Conservation (phyloP, 2,329 filamentous ascomycete species). For the Pseudogymnoascus sp. region DNA sequence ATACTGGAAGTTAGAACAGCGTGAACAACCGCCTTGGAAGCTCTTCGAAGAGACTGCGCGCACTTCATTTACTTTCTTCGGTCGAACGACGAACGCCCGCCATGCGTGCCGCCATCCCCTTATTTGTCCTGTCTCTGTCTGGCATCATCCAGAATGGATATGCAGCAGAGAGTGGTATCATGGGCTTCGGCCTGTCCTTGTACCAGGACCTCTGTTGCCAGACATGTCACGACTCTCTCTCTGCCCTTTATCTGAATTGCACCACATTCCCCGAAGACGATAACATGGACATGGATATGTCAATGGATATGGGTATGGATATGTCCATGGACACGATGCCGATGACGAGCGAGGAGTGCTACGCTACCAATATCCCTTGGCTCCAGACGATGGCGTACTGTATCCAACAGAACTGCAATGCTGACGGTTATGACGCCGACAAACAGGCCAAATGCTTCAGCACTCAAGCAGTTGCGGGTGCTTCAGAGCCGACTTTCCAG, state of each 20-base stretch:
- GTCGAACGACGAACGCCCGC: background rate
- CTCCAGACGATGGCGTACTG: conserved; percentile 13
- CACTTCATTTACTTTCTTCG: background rate
- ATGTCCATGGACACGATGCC: conserved; percentile 17
- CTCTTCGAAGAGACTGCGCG: background rate
- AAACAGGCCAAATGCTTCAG: conserved; percentile 27
- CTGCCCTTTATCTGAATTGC: conserved; percentile 24
- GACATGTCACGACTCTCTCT: conserved; percentile 25
- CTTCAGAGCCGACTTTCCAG: conserved; percentile 21
- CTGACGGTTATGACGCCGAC: conserved; percentile 12
- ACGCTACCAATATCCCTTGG: background rate
- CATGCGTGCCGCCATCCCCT: background rate
- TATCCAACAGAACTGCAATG: conserved; percentile 12
- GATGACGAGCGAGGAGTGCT: conserved; percentile 1
- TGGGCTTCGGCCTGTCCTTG: conserved; percentile 27
- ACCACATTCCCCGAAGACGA: conserved; percentile 19
- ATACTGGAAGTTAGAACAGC: background rate
- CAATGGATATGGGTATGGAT: conserved; percentile 24
- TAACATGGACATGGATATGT: conserved; percentile 12
- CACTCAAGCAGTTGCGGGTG: conserved; percentile 18
- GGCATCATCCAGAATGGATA: background rate
- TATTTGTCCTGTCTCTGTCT: background rate
- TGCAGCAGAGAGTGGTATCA: conserved; percentile 20
- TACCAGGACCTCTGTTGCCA: conserved; percentile 25
- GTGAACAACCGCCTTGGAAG: background rate